Conservation (phyloP, 768 basidiomycete species). For the Lentinula aciculospora region DNA sequence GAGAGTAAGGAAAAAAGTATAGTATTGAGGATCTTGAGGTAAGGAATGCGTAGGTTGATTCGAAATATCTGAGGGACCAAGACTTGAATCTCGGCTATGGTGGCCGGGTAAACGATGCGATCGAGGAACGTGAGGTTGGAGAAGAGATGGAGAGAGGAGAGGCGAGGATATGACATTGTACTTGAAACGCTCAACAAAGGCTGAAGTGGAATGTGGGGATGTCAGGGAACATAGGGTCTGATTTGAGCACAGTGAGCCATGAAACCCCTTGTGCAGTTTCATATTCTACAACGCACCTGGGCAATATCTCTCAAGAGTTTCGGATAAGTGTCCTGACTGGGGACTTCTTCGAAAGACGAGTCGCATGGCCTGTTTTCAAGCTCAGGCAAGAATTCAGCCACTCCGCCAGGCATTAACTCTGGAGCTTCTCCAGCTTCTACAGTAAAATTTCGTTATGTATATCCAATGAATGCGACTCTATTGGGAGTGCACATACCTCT, state of each 20-base stretch:
- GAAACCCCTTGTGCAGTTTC: background rate
- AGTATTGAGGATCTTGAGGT: constrained; percentile 30
- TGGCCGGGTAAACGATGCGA: constrained; percentile 42
- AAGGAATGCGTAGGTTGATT: constrained; percentile 16
- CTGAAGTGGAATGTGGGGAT: constrained; percentile 29
- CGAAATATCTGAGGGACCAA: constrained; percentile 19
- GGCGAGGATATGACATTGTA: constrained; percentile 80
- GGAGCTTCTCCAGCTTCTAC: constrained; percentile 56
- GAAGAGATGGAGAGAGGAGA: constrained; percentile 54
- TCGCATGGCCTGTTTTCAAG: constrained; percentile 30
- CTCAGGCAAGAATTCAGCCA: constrained; percentile 27
- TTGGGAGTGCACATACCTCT: constrained; percentile 37
- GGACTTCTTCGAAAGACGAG: constrained; percentile 20
- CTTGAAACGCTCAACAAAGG: constrained; percentile 77
- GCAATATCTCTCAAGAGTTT: constrained; percentile 25
- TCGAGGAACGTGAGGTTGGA: constrained; percentile 28
- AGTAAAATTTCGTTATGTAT: constrained; percentile 8
- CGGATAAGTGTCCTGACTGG: constrained; percentile 27
- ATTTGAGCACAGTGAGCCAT: constrained; percentile 7
- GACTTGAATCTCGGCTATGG: constrained; percentile 39
- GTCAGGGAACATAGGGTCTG: constrained; percentile 8
- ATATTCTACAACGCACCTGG: constrained; percentile 29
- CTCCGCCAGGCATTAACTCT: constrained; percentile 54
- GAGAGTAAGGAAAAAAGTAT: constrained; percentile 33
- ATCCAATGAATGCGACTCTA: background rate